A percentile compares a stretch with the other conserved stretches of the same genome.
These are phyloP conservation scores for Xerocomus potaroensis DNA, from an alignment of 768 basidiomycete genomes.

Conservation along the genomic window DNA sequence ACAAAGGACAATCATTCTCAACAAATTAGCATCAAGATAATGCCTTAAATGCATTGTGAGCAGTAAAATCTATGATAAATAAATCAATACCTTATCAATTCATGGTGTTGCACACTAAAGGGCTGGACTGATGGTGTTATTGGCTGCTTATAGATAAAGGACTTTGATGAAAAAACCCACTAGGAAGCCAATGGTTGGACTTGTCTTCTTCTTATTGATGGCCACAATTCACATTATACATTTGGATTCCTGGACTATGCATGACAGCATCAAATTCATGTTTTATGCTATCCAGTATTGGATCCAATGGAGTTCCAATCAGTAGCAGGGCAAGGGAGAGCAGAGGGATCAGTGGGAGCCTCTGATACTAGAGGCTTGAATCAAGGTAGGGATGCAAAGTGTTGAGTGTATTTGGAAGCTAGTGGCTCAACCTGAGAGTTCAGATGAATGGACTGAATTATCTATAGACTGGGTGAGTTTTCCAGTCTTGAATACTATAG, in stretches of 20 bases:
- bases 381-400: too few species aligned
- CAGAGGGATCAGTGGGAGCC: too few species aligned
- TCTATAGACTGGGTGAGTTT: too few species aligned
- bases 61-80: too few species aligned
- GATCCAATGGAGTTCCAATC: too few species aligned
- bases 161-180: constrained; percentile 31
- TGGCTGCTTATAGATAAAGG: background rate
- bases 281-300: constrained; percentile 49
- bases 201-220: constrained; percentile 40
- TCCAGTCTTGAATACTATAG: too few species aligned
- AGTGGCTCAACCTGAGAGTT: too few species aligned
- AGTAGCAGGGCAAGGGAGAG: too few species aligned
- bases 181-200: constrained; percentile 30
- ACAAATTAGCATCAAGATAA: constrained; percentile 21
- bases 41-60: constrained; percentile 12
- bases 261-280: constrained; percentile 24
- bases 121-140: background rate
- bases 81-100: background rate
- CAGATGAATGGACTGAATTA: too few species aligned
- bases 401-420: too few species aligned
- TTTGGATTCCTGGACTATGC: constrained; percentile 37
- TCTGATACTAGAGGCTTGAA: too few species aligned
- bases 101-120: background rate
- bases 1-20: constrained; percentile 24
- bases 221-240: constrained; percentile 43